Evolutionary conservation across 106 monocot species (phyloP), one percentile per base, ranked within the genome.

Genomic region (Apostasia ramifera): DNA sequence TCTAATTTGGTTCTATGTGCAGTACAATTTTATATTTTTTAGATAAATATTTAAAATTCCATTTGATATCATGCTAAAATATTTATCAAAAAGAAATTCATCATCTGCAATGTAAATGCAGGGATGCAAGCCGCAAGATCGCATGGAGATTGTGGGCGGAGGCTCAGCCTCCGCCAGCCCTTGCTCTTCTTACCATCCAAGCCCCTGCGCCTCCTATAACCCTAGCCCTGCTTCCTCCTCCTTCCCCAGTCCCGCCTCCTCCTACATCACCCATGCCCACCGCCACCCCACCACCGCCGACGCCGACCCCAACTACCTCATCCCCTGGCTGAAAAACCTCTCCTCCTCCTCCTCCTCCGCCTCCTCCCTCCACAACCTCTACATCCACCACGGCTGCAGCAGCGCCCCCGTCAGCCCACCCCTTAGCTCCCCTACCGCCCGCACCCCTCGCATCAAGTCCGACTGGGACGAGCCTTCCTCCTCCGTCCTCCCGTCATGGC

Each of bases 301-400:
- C 8, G 44, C 72, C 0, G 87, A 88, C 51, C 72, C 75, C 60
- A 83, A 68, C 53, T 83, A 81, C 50, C 81, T 94, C 52, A 81
- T 88, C 38, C 94, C 94, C 14, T 94, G 91, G 94, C 88, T 94
- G 38, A 91, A 86, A 53, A 91, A 83, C 59, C 91, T 94, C 40
- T 85, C 90, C 2, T 86, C 86, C 9, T 60, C 87, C 6, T 81
- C 85, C 2, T 81, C 85, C 1, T 70, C 81, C 6, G 80, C 82
- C 62, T 79, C 77, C 7, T 83, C 79, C 12, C 79, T 77, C 11
- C 81, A 86, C 52, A 70, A 70, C 63, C 63, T 82, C 64, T 84
- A 64, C 80, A 78, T 90, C 13, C 81, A 78, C 58, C 72, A 75
- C 8, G 77, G 90, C 38, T 91, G 86, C 46, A 68, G 86, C n/a